A percentile compares a stretch with the other conserved stretches of the same genome.
Conservation (phyloP, 768 basidiomycete species). For the Lactifluus echinatus region DNA sequence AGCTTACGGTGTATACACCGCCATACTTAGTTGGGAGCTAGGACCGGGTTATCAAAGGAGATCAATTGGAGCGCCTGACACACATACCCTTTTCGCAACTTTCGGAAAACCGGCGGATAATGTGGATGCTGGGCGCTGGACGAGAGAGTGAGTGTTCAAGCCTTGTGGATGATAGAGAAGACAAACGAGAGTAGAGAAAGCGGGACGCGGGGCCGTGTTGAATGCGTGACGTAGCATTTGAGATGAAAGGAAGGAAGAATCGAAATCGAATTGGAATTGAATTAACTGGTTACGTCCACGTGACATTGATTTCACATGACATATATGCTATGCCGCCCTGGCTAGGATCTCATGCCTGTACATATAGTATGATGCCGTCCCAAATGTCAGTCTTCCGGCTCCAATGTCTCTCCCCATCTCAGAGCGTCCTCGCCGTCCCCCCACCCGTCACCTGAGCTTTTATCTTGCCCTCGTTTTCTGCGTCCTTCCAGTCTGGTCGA, state of each 20-base stretch:
- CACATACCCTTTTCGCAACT: conserved; percentile 58
- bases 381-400: background rate
- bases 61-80: conserved; percentile 1
- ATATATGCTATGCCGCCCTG: no score
- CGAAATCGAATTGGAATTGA: background rate
- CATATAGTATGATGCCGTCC: no score
- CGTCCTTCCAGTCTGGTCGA: conserved; percentile 57
- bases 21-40: conserved; percentile 86
- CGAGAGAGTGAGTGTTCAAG: conserved; percentile 15
- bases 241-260: background rate
- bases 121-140: conserved; percentile 63
- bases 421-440: conserved; percentile 29
- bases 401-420: conserved; percentile 20
- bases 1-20: conserved; percentile 77
- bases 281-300: conserved; percentile 31
- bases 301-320: conserved; percentile 22
- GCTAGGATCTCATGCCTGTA: no score
- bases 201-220: conserved; percentile 47
- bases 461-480: conserved; percentile 48
- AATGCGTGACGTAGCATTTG: conserved; percentile 45
- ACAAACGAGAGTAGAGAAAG: conserved; percentile 44
- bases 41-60: conserved; percentile 12
- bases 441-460: conserved; percentile 41
- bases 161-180: background rate
- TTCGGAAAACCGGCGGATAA: conserved; percentile 73